Evolutionary conservation across 2,329 filamentous ascomycete genomes (phyloP), one percentile per base, ranked within the genome.

Genomic region (Corinectria fuckeliana): DNA sequence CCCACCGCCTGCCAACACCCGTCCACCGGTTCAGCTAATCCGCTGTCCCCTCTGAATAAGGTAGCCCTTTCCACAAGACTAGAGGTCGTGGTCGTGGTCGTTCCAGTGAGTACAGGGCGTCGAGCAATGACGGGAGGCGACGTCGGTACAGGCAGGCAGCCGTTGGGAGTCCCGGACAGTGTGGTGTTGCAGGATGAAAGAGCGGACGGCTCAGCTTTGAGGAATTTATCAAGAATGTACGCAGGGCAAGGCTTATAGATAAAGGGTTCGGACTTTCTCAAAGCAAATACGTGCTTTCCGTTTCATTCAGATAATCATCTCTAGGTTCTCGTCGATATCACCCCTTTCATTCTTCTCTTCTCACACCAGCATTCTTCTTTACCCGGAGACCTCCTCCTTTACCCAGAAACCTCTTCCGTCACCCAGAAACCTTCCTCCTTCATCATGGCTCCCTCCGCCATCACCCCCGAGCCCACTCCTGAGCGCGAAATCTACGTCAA

Each of bases 381-480:
- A 61, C 58, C 53, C 52, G 20, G 25, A 23, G 36, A 36, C 39
- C 21, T 34, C 23, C n/a, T 26, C 50, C 50, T 38, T 36, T 63
- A 61, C 58, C 53, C 52, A 21, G 25, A 23, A 41, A 36, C 39
- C 21, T 34, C 23, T 20, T 26, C 5, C n/a, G n/a, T n/a, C 53
- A 36, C 18, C 39, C 57, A n/a, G n/a, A n/a, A n/a, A n/a, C 4
- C 13, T 50, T 41, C 41, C 30, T 50, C 45, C 18, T 56, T 66
- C 69, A 70, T 56, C 58, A 76, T 76, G 74, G 72, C 74, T 63
- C 74, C 74, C 68, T 72, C 71, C 47, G 74, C 74, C 55, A 72
- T 76, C 68, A 68, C 72, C 44, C 73, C 74, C 28, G 72, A 74
- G 62, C 64, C 68, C 52, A 74, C 72, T 34, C 72, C 74, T 55